These are phyloP conservation scores for Rhodocollybia butyracea DNA, from an alignment of 768 basidiomycete species.

Conservation along the genomic window DNA sequence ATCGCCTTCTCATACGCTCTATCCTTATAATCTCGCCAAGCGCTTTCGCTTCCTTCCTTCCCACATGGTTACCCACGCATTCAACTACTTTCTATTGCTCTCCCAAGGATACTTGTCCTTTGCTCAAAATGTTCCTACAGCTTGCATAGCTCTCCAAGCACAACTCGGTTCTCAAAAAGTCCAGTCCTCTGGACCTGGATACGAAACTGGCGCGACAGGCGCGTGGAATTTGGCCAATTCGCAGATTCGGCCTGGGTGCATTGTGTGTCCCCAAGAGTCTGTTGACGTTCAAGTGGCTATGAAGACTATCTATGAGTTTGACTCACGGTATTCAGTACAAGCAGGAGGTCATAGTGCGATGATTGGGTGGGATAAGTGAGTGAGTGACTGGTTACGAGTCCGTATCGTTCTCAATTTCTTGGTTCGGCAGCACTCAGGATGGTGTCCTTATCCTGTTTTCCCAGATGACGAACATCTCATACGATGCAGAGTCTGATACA, in stretches of 20 bases:
- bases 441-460: slow-evolving; percentile 10
- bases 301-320: slow-evolving; percentile 16
- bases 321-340: slow-evolving; percentile 18
- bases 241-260: slow-evolving; percentile 13
- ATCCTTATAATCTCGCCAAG: no score
- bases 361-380: slow-evolving; percentile 14
- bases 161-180: no score
- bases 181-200: neutral
- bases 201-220: neutral
- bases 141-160: no score
- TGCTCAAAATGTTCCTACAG: no score
- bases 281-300: slow-evolving; percentile 19
- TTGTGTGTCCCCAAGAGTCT: slow-evolving; percentile 15
- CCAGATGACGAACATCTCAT: slow-evolving; percentile 6
- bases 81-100: no score
- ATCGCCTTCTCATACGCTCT: no score
- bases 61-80: no score
- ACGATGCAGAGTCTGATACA: slow-evolving; percentile 6
- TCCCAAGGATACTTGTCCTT: no score
- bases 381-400: neutral
- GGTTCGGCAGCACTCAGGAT: neutral
- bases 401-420: neutral
- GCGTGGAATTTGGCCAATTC: slow-evolving; percentile 18
- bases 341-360: slow-evolving; percentile 22
- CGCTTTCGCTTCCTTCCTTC: no score